phyloP scores from a whole-genome alignment of 78 protist species.

The Tieghemostelium lacteum region DNA sequence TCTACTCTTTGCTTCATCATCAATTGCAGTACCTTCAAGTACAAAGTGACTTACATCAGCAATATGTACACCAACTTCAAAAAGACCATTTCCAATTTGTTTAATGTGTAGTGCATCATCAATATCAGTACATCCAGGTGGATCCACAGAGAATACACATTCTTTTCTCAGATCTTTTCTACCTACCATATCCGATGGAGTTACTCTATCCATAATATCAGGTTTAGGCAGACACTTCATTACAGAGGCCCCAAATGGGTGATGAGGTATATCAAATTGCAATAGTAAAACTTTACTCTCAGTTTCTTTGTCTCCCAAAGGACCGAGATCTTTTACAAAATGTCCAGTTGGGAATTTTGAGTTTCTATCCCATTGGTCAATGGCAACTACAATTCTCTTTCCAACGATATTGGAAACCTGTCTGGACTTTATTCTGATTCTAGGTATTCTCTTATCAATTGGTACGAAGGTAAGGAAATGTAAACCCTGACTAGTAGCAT shows the following conservation, averaged over 20 bases:
- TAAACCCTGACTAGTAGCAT: constrained; percentile 2
- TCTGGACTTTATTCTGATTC: constrained; percentile 63
- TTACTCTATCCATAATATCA: constrained; percentile 40
- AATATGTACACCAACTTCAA: constrained; percentile 96
- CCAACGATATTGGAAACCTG: constrained; percentile 59
- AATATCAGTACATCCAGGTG: constrained; percentile 93
- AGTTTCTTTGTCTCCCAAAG: constrained; percentile 79
- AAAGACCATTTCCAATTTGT: constrained; percentile 43
- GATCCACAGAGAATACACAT: constrained; percentile 93
- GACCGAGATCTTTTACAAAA: constrained; percentile 85
- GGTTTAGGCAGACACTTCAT: constrained; percentile 78
- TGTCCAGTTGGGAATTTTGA: constrained; percentile 86
- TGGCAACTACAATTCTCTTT: constrained; percentile 81
- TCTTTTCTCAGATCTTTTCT: constrained; percentile 85
- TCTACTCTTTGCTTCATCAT: constrained; percentile 86
- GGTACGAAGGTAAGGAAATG: constrained; percentile 66
- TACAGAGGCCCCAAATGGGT: constrained; percentile 80
- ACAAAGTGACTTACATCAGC: constrained; percentile 96
- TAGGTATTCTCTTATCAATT: constrained; percentile 78
- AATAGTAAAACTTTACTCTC: constrained; percentile 71
- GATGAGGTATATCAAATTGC: constrained; percentile 80
- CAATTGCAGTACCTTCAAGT: constrained; percentile 75
- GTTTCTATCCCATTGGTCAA: constrained; percentile 85
- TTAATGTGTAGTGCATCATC: constrained; percentile 94
- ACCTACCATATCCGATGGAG: constrained; percentile 65